Evolutionary conservation across 2,329 filamentous ascomycete genomes (phyloP), one percentile per base, ranked within the genome.

Genomic region (Kalaharituber pfeilii): DNA sequence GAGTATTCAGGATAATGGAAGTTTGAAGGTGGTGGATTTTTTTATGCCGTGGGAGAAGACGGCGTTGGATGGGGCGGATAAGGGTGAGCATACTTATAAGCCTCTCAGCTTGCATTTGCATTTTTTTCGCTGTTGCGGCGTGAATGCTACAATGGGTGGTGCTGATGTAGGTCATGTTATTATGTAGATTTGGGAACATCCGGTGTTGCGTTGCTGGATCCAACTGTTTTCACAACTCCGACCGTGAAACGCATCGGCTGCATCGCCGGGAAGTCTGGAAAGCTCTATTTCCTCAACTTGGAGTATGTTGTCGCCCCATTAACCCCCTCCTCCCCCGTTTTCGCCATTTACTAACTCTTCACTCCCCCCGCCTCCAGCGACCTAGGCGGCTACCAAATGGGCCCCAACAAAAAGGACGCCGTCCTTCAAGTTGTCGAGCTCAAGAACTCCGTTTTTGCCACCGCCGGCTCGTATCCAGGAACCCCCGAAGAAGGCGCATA

Each of bases 1-100:
- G 63, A 69, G 66, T 1, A 68, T 75, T 45, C 68, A 68, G 42
- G 64, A 62, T n/a, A 67, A 73, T 53, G 71, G 72, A 5, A 70
- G 64, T 20, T 60, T 74, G 2, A 66, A 62, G 0, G 62, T 72
- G 2, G 67, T 71, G 3, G 72, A 74, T 60, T 74, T 73, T 57
- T 74, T 74, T 63, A 73, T 73, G 69, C 72, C 71, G 0, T 70
- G 66, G 59, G 71, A 75, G 56, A 73, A 74, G 53, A 66, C 66
- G 25, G 66, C 69, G 15, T 63, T 75, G 6, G 71, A 74, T 58
- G 72, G 72, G 29, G 71, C 69, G 8, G 72, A 73, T 63, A 70
- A 71, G 53, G 30, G 30, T 36, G 9, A 36, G 30, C n/a, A 36
- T 9, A 36, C n/a, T n/a, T n/a, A 36, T 36, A n/a, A 9, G 30